A percentile compares a stretch with the other conserved stretches of the same genome.
Evolutionary conservation across 257 asterid species (phyloP).

Genomic region (Catharanthus roseus): DNA sequence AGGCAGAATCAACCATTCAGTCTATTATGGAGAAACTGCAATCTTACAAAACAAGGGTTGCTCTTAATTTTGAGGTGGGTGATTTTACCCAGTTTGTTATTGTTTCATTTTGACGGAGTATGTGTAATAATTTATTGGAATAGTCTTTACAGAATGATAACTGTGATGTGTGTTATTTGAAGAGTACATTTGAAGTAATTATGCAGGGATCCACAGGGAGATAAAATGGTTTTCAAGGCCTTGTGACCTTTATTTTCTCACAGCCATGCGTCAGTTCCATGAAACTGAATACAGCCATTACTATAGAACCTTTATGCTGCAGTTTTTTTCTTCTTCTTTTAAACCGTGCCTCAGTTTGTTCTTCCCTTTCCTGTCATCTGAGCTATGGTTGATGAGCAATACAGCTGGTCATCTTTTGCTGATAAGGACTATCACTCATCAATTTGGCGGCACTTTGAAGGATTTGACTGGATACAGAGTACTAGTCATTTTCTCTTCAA

Average conservation of each 20-base stretch:
- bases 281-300: neutral
- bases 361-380: neutral
- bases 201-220: neutral
- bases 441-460: neutral
- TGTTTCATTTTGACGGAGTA: neutral
- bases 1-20: slow-evolving; percentile 78
- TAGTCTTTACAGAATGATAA: neutral
- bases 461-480: neutral
- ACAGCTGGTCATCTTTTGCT: neutral
- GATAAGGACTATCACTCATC: neutral
- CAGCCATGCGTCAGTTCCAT: neutral
- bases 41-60: slow-evolving; percentile 81
- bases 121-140: neutral
- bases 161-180: neutral
- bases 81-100: slow-evolving; percentile 12
- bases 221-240: neutral
- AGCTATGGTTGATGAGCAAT: neutral
- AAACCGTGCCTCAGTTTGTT: neutral
- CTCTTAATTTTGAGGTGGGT: slow-evolving; percentile 86
- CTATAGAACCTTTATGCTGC: neutral
- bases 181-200: neutral
- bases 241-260: neutral
- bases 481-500: neutral
- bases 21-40: slow-evolving; percentile 88
- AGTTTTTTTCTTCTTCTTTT: neutral